Conservation (phyloP, 345 rosid genomes). For the Bretschneidera sinensis region DNA sequence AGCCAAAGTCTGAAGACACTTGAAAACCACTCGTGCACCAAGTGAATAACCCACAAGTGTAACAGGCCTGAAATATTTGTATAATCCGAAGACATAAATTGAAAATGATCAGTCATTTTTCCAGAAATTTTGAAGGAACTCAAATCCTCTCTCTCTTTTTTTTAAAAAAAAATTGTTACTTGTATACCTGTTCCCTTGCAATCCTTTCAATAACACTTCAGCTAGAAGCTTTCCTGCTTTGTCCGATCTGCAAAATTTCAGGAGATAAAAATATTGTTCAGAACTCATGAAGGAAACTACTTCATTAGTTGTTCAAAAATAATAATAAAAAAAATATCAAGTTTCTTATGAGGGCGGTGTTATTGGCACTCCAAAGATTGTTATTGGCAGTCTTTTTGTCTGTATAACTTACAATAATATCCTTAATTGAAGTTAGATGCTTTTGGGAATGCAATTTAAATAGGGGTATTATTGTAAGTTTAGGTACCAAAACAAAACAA, state of each 20-base stretch:
- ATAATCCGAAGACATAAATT: constrained; percentile 1
- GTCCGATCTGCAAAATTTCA: constrained; percentile 58
- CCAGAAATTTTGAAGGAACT: constrained; percentile 1
- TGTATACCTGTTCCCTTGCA: constrained; percentile 87
- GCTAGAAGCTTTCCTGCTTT: constrained; percentile 91
- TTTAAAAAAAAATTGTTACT: constrained; percentile 6
- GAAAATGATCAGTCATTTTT: not conserved
- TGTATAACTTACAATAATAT: too few species aligned
- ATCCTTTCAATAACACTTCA: constrained; percentile 77
- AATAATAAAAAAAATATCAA: too few species aligned
- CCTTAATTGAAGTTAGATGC: too few species aligned
- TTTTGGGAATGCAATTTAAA: too few species aligned
- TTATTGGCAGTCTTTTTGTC: too few species aligned
- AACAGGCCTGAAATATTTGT: constrained; percentile 61
- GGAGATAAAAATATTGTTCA: constrained; percentile 12
- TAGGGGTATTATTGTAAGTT: too few species aligned
- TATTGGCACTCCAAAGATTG: too few species aligned
- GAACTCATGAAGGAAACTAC: not conserved
- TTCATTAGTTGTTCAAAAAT: not conserved
- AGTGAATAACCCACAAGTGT: constrained; percentile 89
- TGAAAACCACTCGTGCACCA: constrained; percentile 89
- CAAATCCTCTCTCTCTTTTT: not conserved
- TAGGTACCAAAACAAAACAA: too few species aligned
- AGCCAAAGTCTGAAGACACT: constrained; percentile 79
- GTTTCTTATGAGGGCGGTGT: not conserved